A percentile compares a stretch with the other conserved stretches of the same genome.
Conservation (phyloP, 352 stramenopile genomes). For the Globisporangium echinulatum region DNA sequence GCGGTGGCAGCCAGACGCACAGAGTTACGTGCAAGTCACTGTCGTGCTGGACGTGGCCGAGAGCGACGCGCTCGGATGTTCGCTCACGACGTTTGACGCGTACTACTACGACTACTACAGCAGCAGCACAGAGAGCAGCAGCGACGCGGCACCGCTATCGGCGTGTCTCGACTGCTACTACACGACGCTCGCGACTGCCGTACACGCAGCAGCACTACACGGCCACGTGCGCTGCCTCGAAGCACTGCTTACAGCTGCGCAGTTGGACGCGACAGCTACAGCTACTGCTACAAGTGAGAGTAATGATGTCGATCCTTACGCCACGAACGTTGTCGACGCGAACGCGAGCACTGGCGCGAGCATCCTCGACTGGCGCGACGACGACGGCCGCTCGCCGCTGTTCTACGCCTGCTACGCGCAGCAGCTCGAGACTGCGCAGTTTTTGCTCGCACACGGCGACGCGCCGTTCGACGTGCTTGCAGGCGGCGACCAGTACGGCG, state of each 20-base stretch:
- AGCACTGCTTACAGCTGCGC: slow-evolving; percentile 11
- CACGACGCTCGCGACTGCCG: slow-evolving; percentile 36
- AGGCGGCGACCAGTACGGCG: slow-evolving; percentile 1
- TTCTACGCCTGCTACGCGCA: slow-evolving; percentile 70
- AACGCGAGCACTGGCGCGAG: slow-evolving; percentile 7
- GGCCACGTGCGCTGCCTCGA: slow-evolving; percentile 51
- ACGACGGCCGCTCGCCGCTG: slow-evolving; percentile 54
- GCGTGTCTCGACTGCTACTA: slow-evolving; percentile 56
- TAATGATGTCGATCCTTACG: no score
- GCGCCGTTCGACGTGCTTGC: slow-evolving; percentile 4
- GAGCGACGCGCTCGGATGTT: slow-evolving; percentile 26
- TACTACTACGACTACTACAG: slow-evolving; percentile 34
- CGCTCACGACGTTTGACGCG: slow-evolving; percentile 42
- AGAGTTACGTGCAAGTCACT: slow-evolving; percentile 33
- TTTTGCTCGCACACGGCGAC: slow-evolving; percentile 22
- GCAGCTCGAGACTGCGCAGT: slow-evolving; percentile 35
- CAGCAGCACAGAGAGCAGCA: neutral
- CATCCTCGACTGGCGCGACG: slow-evolving; percentile 48
- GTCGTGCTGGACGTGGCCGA: slow-evolving; percentile 13
- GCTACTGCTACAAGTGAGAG: no score
- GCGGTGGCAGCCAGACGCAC: slow-evolving; percentile 33
- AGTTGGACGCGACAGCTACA: neutral
- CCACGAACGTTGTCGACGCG: no score
- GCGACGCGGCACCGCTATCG: neutral
- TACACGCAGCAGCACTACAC: slow-evolving; percentile 49